Evolutionary conservation across 2,329 filamentous ascomycete species (phyloP).

Genomic region (Tolypocladium ophioglossoides): DNA sequence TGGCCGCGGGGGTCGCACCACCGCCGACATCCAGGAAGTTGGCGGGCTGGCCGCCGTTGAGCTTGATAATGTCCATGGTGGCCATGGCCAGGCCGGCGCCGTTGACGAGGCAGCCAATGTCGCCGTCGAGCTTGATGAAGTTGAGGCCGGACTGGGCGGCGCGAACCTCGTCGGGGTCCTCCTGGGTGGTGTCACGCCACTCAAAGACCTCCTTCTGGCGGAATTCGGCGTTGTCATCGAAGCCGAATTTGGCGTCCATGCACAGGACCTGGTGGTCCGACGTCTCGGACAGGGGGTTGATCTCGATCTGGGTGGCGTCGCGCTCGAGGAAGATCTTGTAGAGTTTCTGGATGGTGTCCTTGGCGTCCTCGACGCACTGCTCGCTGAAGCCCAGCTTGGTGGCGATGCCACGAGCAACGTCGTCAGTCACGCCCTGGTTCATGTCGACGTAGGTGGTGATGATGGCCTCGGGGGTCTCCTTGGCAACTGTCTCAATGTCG

Average conservation of each 20-base stretch:
- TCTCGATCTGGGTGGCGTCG: constrained; percentile 98
- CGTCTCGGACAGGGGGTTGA: constrained; percentile 97
- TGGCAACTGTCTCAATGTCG: constrained; percentile 98
- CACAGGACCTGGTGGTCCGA: constrained; percentile 96
- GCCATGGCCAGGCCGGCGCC: constrained; percentile 98
- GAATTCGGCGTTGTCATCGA: constrained; percentile 98
- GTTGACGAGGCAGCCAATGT: constrained; percentile 98
- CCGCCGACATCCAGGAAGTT: constrained; percentile 99
- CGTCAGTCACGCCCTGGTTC: constrained; percentile 88
- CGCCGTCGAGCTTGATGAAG: constrained; percentile 99
- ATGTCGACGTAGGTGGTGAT: constrained; percentile 90
- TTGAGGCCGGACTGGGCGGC: constrained; percentile 91
- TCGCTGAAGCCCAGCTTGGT: constrained; percentile 93
- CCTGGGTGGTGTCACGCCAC: constrained; percentile 89
- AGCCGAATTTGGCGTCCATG: constrained; percentile 98
- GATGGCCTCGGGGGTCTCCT: constrained; percentile 95
- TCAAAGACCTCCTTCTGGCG: constrained; percentile 93
- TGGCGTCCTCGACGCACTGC: constrained; percentile 93
- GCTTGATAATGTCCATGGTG: constrained; percentile 99
- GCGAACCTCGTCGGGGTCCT: constrained; percentile 95
- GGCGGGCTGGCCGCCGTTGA: constrained; percentile 89
- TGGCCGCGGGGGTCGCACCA: constrained; percentile 91
- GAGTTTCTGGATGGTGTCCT: constrained; percentile 94
- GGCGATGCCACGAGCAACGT: constrained; percentile 83
- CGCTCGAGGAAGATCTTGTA: constrained; percentile 99